Evolutionary conservation across 192 early-diverging fungal species (phyloP).

Genomic region (Coemansia sp.): DNA sequence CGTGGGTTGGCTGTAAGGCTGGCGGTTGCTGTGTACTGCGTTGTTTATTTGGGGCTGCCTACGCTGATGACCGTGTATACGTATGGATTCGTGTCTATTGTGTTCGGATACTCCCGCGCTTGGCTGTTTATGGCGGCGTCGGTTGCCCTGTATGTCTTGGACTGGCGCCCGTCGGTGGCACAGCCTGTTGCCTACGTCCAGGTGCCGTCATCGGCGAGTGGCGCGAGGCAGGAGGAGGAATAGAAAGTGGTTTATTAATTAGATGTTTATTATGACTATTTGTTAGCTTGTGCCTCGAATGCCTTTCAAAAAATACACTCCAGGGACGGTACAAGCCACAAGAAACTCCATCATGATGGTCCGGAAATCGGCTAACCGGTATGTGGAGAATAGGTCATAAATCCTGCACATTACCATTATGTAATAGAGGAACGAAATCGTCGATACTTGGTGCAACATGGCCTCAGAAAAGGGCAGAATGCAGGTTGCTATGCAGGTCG

Average conservation of each 20-base stretch:
- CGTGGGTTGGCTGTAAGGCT: constrained; percentile 15
- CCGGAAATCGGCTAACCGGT: no score
- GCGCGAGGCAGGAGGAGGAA: neutral
- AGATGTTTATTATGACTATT: neutral
- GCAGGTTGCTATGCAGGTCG: no score
- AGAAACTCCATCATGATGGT: no score
- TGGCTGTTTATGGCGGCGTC: constrained; percentile 39
- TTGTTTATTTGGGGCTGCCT: constrained; percentile 26
- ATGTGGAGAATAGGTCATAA: no score
- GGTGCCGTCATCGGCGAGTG: neutral
- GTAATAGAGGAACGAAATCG: no score
- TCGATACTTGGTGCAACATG: no score
- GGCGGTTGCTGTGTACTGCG: constrained; percentile 17
- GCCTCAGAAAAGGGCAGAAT: no score
- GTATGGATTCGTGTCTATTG: constrained; percentile 33
- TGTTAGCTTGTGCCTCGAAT: no score
- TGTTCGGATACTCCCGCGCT: constrained; percentile 34
- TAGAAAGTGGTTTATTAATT: neutral
- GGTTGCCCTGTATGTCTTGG: constrained; percentile 34
- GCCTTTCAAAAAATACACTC: no score
- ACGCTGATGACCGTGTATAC: constrained; percentile 37
- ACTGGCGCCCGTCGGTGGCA: constrained; percentile 20
- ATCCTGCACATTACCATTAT: no score
- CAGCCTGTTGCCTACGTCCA: neutral
- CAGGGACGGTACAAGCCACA: no score